Percentiles rank a stretch among this genome's conserved stretches.
Evolutionary conservation across 1,284 basidiomycete species (phyloP).

Genomic region (Rhodotorula sp.): DNA sequence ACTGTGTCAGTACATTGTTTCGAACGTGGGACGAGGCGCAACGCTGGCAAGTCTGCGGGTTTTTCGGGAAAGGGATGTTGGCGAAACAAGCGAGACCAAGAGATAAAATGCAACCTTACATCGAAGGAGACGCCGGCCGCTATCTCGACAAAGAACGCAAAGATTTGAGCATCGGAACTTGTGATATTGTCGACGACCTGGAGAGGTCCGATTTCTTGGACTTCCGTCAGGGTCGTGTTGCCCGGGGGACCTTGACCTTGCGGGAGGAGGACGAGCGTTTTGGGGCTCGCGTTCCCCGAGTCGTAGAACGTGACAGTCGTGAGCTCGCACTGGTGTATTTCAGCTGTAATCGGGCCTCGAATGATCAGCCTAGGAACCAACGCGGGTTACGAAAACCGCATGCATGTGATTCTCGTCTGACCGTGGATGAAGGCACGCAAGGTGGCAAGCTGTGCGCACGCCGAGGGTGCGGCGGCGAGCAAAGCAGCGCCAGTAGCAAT

Average conservation of each 20-base stretch:
- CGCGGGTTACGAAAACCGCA: not conserved
- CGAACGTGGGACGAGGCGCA: not conserved
- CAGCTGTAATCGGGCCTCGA: not conserved
- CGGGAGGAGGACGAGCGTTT: conserved; percentile 36
- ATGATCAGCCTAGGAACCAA: not conserved
- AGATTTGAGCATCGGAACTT: conserved; percentile 29
- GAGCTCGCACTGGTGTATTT: conserved; percentile 37
- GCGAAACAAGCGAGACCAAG: no score
- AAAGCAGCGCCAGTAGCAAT: conserved; percentile 11
- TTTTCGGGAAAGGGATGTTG: no score
- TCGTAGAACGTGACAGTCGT: conserved; percentile 41
- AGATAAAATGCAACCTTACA: conserved; percentile 11
- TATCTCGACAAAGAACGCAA: conserved; percentile 26
- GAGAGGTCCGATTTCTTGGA: conserved; percentile 23
- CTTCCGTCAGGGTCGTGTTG: conserved; percentile 27
- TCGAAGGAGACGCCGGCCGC: conserved; percentile 31
- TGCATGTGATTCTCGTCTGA: not conserved
- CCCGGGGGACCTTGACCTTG: conserved; percentile 17
- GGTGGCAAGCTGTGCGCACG: conserved; percentile 9
- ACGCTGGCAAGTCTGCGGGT: no score
- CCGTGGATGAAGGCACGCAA: conserved; percentile 36
- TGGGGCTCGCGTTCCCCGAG: conserved; percentile 25
- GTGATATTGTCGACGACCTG: conserved; percentile 33
- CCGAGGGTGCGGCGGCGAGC: conserved; percentile 30
- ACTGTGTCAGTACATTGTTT: not conserved